These are phyloP conservation scores for Taxawa tesnikishii DNA, from an alignment of 2,329 filamentous ascomycete species.

Conservation along the genomic window DNA sequence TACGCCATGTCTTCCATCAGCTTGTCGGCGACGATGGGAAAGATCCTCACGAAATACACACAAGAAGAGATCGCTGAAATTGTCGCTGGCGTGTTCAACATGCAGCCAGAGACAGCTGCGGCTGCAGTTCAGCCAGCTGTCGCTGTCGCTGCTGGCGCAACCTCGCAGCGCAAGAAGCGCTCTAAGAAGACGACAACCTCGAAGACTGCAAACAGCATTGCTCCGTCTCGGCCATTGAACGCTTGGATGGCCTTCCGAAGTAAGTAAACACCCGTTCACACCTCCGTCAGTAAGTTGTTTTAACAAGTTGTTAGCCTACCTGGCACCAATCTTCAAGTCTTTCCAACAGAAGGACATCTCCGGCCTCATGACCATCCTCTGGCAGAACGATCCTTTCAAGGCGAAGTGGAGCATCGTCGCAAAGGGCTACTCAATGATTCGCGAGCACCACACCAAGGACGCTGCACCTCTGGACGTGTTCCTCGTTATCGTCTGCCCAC, in stretches of 20 bases:
- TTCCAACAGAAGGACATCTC: slow-evolving; percentile 39
- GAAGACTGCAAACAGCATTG: slow-evolving; percentile 1
- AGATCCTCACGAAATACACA: slow-evolving; percentile 5
- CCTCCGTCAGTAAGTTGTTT: not conserved
- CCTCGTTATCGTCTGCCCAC: slow-evolving; percentile 30
- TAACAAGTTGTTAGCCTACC: slow-evolving; percentile 1
- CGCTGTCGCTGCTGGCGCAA: not conserved
- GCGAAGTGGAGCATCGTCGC: slow-evolving; percentile 41
- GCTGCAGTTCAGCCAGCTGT: too few relatives aligned
- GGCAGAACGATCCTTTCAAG: slow-evolving; percentile 38
- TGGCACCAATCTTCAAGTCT: slow-evolving; percentile 6
- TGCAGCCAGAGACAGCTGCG: slow-evolving; percentile 1
- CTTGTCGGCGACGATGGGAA: slow-evolving; percentile 1
- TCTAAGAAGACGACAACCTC: slow-evolving; percentile 6
- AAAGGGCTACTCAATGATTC: slow-evolving; percentile 43
- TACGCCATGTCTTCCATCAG: slow-evolving; percentile 1
- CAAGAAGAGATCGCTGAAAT: slow-evolving; percentile 4
- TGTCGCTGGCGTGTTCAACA: slow-evolving; percentile 1
- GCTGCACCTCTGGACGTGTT: slow-evolving; percentile 36
- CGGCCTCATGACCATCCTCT: slow-evolving; percentile 35
- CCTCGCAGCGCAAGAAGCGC: slow-evolving; percentile 9
- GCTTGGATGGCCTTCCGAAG: slow-evolving; percentile 24
- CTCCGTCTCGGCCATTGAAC: slow-evolving; percentile 19
- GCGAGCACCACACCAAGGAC: slow-evolving; percentile 36
- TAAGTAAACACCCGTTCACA: slow-evolving; percentile 10